Percentiles rank a stretch among this genome's conserved stretches.
Evolutionary conservation across 768 basidiomycete genomes (phyloP).

Genomic region (Tricholoma furcatifolium): DNA sequence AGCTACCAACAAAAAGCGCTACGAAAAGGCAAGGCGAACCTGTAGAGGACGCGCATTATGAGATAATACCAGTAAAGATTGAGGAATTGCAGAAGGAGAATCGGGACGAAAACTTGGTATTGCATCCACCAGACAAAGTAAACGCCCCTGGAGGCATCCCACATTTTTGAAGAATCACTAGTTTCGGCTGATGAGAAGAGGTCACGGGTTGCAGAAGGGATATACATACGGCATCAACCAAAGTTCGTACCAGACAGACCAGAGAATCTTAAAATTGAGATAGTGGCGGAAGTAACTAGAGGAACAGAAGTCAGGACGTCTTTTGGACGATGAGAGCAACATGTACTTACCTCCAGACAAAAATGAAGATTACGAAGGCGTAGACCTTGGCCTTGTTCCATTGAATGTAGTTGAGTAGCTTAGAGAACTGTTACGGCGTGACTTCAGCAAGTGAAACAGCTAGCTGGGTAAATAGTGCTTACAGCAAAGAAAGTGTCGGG

Average conservation of each 20-base stretch:
- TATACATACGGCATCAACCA: constrained; percentile 73
- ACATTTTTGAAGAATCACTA: constrained; percentile 56
- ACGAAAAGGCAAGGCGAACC: constrained; percentile 42
- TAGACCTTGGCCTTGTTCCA: constrained; percentile 60
- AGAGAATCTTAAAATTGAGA: constrained; percentile 81
- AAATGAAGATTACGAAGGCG: constrained; percentile 64
- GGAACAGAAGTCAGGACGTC: neutral
- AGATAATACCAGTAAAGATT: constrained; percentile 95
- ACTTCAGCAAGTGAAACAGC: neutral
- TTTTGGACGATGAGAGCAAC: neutral
- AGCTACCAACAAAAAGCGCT: neutral
- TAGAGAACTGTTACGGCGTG: constrained; percentile 58
- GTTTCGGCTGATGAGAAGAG: neutral
- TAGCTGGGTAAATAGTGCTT: constrained; percentile 27
- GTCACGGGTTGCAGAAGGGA: neutral
- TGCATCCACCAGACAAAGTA: constrained; percentile 80
- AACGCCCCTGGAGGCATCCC: constrained; percentile 59
- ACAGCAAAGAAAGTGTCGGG: constrained; percentile 89
- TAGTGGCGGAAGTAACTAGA: constrained; percentile 91
- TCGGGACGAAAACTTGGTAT: constrained; percentile 75
- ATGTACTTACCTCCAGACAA: constrained; percentile 82
- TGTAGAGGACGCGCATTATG: constrained; percentile 71
- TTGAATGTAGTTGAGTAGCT: constrained; percentile 85
- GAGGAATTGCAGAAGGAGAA: constrained; percentile 74
- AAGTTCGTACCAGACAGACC: constrained; percentile 82